Evolutionary conservation across 352 stramenopile genomes (phyloP).

Genomic region (Phytophthora multivora): DNA sequence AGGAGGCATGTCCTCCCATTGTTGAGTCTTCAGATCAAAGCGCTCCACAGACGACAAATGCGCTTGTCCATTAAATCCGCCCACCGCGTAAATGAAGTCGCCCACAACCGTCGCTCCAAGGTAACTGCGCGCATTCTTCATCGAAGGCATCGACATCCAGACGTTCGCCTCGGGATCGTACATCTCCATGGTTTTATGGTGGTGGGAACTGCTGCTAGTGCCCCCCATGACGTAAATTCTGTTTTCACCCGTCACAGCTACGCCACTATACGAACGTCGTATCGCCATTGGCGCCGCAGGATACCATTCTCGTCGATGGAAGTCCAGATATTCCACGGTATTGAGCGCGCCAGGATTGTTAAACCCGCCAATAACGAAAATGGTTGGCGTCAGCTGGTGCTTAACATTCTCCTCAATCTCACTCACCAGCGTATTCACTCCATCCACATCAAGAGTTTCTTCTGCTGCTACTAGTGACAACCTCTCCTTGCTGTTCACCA

Average conservation of each 20-base stretch:
- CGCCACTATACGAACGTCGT: constrained; percentile 66
- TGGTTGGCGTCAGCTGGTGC: constrained; percentile 45
- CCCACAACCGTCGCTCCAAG: constrained; percentile 52
- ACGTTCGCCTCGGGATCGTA: constrained; percentile 59
- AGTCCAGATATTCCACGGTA: constrained; percentile 72
- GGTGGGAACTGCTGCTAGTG: constrained; percentile 57
- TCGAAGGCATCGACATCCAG: constrained; percentile 57
- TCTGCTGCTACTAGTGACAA: constrained; percentile 5
- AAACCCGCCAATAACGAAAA: constrained; percentile 76
- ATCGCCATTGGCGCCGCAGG: constrained; percentile 53
- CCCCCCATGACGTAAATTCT: constrained; percentile 69
- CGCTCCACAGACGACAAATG: constrained; percentile 64
- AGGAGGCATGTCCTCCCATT: constrained; percentile 60
- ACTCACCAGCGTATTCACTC: not conserved
- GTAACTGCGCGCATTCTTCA: constrained; percentile 68
- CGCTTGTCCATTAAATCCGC: constrained; percentile 72
- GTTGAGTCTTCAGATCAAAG: constrained; percentile 46
- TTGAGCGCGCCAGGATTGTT: constrained; percentile 62
- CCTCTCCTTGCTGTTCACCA: constrained; percentile 50
- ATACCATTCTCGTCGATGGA: constrained; percentile 64
- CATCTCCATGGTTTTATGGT: constrained; percentile 59
- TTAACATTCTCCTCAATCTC: constrained; percentile 11
- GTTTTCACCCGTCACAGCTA: constrained; percentile 50
- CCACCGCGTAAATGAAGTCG: constrained; percentile 65
- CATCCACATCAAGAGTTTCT: constrained; percentile 3